Conservation (phyloP, 2,329 filamentous ascomycete species). For the Apiospora koreana region DNA sequence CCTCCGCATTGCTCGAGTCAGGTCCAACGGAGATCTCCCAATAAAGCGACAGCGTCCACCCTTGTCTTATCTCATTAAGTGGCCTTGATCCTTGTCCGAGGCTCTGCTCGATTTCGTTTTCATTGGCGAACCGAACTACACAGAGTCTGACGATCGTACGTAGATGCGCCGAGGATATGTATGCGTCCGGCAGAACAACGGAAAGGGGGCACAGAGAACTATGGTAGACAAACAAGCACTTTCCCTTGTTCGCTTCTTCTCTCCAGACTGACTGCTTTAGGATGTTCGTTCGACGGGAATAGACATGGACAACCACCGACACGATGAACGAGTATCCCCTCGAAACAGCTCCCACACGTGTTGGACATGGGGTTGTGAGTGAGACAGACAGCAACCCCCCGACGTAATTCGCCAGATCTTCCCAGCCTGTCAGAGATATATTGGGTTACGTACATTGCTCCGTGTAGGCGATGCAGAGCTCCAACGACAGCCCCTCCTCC, state of each 20-base stretch:
- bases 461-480: constrained; percentile 1
- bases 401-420: constrained; percentile 6
- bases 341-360: not conserved
- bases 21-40: not conserved
- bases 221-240: not conserved
- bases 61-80: not conserved
- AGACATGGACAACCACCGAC: not conserved
- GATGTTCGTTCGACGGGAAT: not conserved
- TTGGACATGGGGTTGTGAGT: not conserved
- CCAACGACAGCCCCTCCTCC: constrained; percentile 5
- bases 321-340: not conserved
- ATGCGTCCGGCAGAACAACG: not conserved
- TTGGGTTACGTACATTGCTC: not conserved
- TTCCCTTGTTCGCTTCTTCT: not conserved
- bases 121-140: not conserved
- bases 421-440: constrained; percentile 1
- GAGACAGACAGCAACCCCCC: not conserved
- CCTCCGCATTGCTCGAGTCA: not conserved
- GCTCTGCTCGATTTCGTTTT: not conserved
- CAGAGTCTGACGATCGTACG: not conserved
- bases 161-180: not conserved
- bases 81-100: not conserved
- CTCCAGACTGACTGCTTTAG: not conserved
- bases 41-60: not conserved
- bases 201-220: not conserved